Evolutionary conservation across 2,329 filamentous ascomycete genomes (phyloP).

Genomic region (Colletotrichum sp.): DNA sequence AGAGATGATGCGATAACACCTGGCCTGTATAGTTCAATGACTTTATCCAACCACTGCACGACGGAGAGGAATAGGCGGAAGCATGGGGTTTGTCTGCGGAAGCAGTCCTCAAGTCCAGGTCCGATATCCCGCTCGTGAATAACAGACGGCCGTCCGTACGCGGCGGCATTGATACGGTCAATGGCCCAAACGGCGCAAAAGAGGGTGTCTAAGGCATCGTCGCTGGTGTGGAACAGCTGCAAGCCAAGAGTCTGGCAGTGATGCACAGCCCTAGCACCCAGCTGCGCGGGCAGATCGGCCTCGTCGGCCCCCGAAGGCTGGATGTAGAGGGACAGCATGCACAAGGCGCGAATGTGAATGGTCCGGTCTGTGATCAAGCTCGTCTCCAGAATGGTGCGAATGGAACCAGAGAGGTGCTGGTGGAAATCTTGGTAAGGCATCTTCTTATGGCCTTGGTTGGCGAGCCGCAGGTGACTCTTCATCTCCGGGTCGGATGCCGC

Average conservation of each 20-base stretch:
- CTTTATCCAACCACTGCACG: slow-evolving; percentile 59
- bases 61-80: slow-evolving; percentile 64
- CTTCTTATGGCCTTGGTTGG: slow-evolving; percentile 39
- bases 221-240: slow-evolving; percentile 49
- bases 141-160: slow-evolving; percentile 64
- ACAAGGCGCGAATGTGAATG: slow-evolving; percentile 58
- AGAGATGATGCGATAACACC: slow-evolving; percentile 26
- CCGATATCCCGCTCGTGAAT: slow-evolving; percentile 67
- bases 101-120: slow-evolving; percentile 55
- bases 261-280: slow-evolving; percentile 60
- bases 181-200: slow-evolving; percentile 67
- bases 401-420: slow-evolving; percentile 50
- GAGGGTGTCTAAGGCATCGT: slow-evolving; percentile 49
- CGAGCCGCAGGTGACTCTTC: slow-evolving; percentile 48
- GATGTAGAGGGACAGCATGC: slow-evolving; percentile 63
- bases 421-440: slow-evolving; percentile 54
- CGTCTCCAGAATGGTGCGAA: slow-evolving; percentile 56
- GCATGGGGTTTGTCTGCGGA: slow-evolving; percentile 54
- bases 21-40: slow-evolving; percentile 66
- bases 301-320: slow-evolving; percentile 60
- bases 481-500: slow-evolving; percentile 56
- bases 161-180: slow-evolving; percentile 63
- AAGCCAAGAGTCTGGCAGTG: slow-evolving; percentile 62
- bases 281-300: slow-evolving; percentile 57
- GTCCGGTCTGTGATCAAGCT: slow-evolving; percentile 60